Evolutionary conservation across 495 filamentous ascomycete species (phyloP), one percentile per base, ranked within the genome.

Genomic region (Penicillium herquei): DNA sequence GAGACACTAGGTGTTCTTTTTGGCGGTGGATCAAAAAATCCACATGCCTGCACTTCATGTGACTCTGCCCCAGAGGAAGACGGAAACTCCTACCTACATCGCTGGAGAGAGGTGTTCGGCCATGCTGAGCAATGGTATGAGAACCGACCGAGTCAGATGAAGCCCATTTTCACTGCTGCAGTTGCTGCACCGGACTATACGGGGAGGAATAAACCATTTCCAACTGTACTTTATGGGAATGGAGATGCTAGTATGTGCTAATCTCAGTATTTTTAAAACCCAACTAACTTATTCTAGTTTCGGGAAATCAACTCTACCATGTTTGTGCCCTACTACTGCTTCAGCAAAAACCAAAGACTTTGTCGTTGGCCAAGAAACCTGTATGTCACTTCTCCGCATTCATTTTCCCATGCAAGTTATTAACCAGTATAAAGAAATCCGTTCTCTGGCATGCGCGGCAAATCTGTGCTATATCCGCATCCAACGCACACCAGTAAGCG

Each of bases 361-460:
- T 73, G 12, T 37, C 57, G 5, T 32, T 70, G 31, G 32, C 52
- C 5, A 56, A 58, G 17, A 59, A 62, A 39, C 64, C 68, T 35
- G 65, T 71, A 48, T 30, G 56, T 52, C n/a, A 8, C 10, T 31
- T 34, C 8, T 13, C 12, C 10, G 30, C 11, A 16, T 0, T 41
- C 35, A 3, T 51, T 10, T 18, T 41, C n/a, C n/a, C n/a, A n/a
- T n/a, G n/a, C 26, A 21, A 18, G 12, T 40, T 12, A 14, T 16
- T 44, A 34, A 45, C 44, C 17, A 11, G 46, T 35, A 6, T 13
- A 31, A 21, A 69, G 67, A 70, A 64, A 66, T 67, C 70, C 11
- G 61, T 70, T 44, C 62, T 79, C 34, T 78, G 75, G 75, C 74
- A 79, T 58, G 75, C 77, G 1, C 67, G 69, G 7, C 71, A 73